Conservation (phyloP, 495 filamentous ascomycete species). For the Neurospora intermedia region DNA sequence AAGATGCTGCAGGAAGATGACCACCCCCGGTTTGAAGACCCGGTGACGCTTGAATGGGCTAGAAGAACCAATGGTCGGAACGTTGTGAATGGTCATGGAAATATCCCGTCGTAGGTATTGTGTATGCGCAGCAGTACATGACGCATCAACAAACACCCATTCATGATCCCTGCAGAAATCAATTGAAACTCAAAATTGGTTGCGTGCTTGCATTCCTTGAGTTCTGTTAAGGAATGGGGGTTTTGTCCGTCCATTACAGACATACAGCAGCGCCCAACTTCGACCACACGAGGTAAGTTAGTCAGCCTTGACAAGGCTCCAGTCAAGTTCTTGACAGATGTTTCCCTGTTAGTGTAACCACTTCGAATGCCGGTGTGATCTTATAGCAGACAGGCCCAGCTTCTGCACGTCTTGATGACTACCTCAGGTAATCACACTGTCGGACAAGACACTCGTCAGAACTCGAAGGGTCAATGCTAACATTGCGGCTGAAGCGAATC, state of each 20-base stretch:
- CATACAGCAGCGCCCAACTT: background rate
- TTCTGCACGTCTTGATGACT: background rate
- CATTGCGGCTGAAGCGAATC: background rate
- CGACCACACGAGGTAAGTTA: background rate
- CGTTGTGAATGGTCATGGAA: background rate
- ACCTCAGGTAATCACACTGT: background rate
- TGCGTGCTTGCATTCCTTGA: background rate
- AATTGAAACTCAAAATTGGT: background rate
- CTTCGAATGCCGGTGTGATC: background rate
- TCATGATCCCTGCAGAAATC: background rate
- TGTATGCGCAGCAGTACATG: background rate
- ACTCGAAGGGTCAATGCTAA: background rate
- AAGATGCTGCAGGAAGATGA: background rate
- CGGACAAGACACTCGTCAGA: background rate
- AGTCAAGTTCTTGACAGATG: background rate
- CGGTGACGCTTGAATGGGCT: background rate
- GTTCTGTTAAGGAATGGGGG: background rate
- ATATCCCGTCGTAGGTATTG: background rate
- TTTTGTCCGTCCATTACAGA: background rate
- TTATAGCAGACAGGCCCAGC: background rate
- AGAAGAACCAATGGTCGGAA: background rate
- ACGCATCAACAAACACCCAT: background rate
- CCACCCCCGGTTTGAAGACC: background rate
- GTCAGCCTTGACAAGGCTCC: background rate
- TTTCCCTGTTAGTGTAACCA: background rate